Conservation (phyloP, 2,329 filamentous ascomycete species). For the Parastagonospora nodorum region DNA sequence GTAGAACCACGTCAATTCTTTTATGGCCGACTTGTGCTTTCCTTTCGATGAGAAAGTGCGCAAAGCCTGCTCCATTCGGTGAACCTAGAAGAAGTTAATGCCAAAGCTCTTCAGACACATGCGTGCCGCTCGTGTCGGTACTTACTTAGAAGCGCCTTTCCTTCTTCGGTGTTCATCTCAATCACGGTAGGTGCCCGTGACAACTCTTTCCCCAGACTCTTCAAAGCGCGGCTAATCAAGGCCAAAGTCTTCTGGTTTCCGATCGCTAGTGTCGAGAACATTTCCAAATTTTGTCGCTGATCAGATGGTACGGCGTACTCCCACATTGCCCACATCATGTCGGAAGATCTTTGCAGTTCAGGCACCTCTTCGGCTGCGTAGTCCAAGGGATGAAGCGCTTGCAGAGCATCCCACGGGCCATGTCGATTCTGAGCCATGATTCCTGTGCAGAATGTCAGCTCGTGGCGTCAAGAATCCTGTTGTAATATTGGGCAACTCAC, state of each 20-base stretch:
- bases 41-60: slow-evolving; percentile 1
- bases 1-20: no score
- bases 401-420: not conserved
- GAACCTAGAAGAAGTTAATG: not conserved
- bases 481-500: no score
- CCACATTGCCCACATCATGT: slow-evolving; percentile 5
- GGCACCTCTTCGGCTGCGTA: not conserved
- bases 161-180: not conserved
- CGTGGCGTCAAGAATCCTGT: no score
- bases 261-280: not conserved
- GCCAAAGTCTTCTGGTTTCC: not conserved
- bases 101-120: not conserved
- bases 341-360: not conserved
- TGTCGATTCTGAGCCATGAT: not conserved
- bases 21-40: not conserved
- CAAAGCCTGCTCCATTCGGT: not conserved
- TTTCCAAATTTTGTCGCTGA: not conserved
- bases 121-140: not conserved
- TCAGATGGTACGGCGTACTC: not conserved
- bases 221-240: not conserved
- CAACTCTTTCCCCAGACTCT: not conserved
- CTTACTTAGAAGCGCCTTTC: not conserved
- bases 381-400: not conserved
- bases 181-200: not conserved
- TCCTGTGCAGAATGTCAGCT: not conserved